A percentile compares a stretch with the other conserved stretches of the same genome.
Evolutionary conservation across 257 asterid genomes (phyloP).

Genomic region (Solanum pimpinellifolium): DNA sequence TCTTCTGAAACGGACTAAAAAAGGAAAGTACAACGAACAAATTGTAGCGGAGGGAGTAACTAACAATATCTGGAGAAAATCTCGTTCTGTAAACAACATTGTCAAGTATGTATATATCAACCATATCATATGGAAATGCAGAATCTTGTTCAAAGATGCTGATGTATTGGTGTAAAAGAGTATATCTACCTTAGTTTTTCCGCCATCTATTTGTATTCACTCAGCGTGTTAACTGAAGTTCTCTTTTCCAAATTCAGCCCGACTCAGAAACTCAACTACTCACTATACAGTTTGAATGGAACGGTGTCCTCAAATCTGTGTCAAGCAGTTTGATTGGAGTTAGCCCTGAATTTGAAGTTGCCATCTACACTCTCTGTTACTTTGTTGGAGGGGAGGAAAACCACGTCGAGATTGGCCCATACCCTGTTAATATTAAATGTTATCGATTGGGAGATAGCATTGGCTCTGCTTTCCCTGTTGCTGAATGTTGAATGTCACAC

Average conservation of each 20-base stretch:
- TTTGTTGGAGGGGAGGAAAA: slow-evolving; percentile 73
- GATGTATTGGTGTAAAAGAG: not conserved
- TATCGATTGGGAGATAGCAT: slow-evolving; percentile 60
- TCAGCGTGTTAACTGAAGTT: not conserved
- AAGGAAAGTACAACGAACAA: not conserved
- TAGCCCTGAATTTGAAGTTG: slow-evolving; percentile 94
- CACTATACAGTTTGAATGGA: slow-evolving; percentile 92
- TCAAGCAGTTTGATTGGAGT: slow-evolving; percentile 85
- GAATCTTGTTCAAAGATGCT: not conserved
- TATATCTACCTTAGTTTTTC: not conserved
- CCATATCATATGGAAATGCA: not conserved
- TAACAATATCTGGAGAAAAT: not conserved
- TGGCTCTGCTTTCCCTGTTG: slow-evolving; percentile 83
- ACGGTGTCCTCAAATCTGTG: slow-evolving; percentile 79
- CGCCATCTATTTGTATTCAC: not conserved
- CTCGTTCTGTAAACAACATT: not conserved
- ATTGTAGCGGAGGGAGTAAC: not conserved
- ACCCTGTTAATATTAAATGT: slow-evolving; percentile 70
- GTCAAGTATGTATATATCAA: not conserved
- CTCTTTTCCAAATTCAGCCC: slow-evolving; percentile 40
- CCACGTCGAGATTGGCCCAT: slow-evolving; percentile 75
- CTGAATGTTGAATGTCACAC: slow-evolving; percentile 30
- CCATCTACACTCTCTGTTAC: slow-evolving; percentile 74
- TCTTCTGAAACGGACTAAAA: not conserved
- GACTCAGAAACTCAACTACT: slow-evolving; percentile 77